Evolutionary conservation across 2,329 filamentous ascomycete species (phyloP), one percentile per base, ranked within the genome.

Genomic region (Colletotrichum caudatum): DNA sequence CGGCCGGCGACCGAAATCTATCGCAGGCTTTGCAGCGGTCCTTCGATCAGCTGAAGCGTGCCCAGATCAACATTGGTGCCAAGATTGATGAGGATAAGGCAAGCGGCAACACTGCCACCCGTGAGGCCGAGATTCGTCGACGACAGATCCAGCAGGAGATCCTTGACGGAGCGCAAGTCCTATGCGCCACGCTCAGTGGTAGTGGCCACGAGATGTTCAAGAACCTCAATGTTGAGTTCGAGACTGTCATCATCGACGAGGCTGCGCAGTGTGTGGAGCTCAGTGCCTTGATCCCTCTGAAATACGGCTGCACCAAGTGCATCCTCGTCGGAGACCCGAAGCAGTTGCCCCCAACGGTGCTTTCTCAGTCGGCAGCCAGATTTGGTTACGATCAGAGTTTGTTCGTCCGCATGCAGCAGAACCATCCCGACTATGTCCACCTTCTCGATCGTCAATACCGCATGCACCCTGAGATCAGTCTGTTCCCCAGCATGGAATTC

Each of bases 161-260:
- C 66, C 89, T 99, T 57, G 93, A 97, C 78, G 91, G 92, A 33
- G 94, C 96, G 2, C 94, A 99, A 81, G 93, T 99, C 63, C 90
- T 99, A 39, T 99, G 96, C 81, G 93, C 95, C 53, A 99, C 96
- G 0, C 90, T 99, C 66, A 98, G 95, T 80, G 96, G 95, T 77
- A 95, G 93, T 80, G 96, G 96, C 4, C 97, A 99, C 78, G 96
- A 99, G 75, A 97, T 98, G 91, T 97, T 99, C 84, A 94, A 95
- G 81, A 93, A 92, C 76, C 84, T 99, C 67, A 95, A 93, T 76
- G 94, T 99, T 63, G 96, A 99, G 80, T 99, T 99, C 76, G 96
- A 99, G 82, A 98, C 96, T 0, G 96, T 99, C 75, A 93, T 99
- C 76, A 98, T 99, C 74, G 96, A 99, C 77, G 96, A 99, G 83